Evolutionary conservation across 1,284 basidiomycete species (phyloP).

Genomic region (Coniferiporia sulphurascens): DNA sequence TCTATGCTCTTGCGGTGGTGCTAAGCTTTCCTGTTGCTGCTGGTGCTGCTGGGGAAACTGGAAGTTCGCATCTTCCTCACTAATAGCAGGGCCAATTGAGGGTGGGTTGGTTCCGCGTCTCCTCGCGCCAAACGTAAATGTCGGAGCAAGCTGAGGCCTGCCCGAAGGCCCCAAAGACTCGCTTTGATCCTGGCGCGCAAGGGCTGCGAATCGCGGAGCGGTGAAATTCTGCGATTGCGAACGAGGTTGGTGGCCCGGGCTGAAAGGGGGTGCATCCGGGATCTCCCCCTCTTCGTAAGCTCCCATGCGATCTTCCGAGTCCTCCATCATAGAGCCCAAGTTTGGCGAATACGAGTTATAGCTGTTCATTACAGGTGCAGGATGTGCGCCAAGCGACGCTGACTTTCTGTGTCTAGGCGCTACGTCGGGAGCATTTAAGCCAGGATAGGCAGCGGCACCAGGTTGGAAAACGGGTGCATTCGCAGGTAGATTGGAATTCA

Average conservation of each 20-base stretch:
- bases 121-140: slow-evolving; percentile 82
- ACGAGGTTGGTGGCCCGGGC: slow-evolving; percentile 59
- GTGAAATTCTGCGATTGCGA: slow-evolving; percentile 77
- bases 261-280: slow-evolving; percentile 48
- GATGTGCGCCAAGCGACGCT: slow-evolving; percentile 55
- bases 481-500: slow-evolving; percentile 47
- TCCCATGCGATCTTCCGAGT: slow-evolving; percentile 54
- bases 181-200: slow-evolving; percentile 71
- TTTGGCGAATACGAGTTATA: slow-evolving; percentile 71
- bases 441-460: slow-evolving; percentile 52
- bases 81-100: slow-evolving; percentile 66
- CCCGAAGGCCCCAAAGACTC: slow-evolving; percentile 73
- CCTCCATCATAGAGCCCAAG: slow-evolving; percentile 77
- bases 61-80: slow-evolving; percentile 73
- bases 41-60: slow-evolving; percentile 76
- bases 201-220: slow-evolving; percentile 81
- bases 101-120: slow-evolving; percentile 45
- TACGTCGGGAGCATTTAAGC: slow-evolving; percentile 31
- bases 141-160: slow-evolving; percentile 83
- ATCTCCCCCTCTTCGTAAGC: slow-evolving; percentile 76
- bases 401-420: slow-evolving; percentile 71
- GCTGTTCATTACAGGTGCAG: slow-evolving; percentile 42
- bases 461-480: slow-evolving; percentile 72
- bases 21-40: slow-evolving; percentile 23
- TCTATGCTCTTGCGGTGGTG: slow-evolving; percentile 33